Base-by-base conservation (phyloP, 306 rosid genomes). In the Vachellia pachyceras region DNA sequence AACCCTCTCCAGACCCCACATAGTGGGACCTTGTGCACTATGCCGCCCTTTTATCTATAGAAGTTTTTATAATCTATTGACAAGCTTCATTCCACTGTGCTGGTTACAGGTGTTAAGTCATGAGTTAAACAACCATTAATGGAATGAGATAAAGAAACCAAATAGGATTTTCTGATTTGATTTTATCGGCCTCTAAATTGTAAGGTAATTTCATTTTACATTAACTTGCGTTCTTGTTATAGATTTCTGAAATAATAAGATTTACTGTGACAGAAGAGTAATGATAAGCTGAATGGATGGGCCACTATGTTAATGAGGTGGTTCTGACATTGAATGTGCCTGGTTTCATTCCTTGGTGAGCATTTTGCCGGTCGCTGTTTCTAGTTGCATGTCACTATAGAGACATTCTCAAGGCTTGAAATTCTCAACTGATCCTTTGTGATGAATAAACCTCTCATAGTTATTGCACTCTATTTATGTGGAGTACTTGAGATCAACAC, bases 321-420 rank as follows among this genome's bases (percentile, higher is more conserved):
- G 88, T 83, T 79, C 36, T 83, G 65, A 60, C 80, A 83, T 80
- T 87, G 77, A 88, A 80, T 75, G 71, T 52, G 79, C 77, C 22
- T 50, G 66, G 65, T 69, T 66, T 72, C 70, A 79, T 83, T 78
- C 80, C 75, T 37, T 80, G 84, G 85, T 63, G 72, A 76, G 69
- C 73, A 77, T 25, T 54, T 70, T 15, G 67, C 35, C 70, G 83
- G 83, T 87, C 72, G 8, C 40, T 41, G 9, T 75, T 10, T 79
- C 65, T 65, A 49, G 85, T 82, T 84, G 76, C 71, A 63, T 79
- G 84, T 81, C 89, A 47, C 78, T 87, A 41, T 76, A 54, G 76
- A 77, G 92, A 83, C 94, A 85, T 89, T 89, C 92, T 42, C 66
- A 57, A 77, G 78, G 36, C 73, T 49, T 78, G 72, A 81, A 75